These are phyloP conservation scores for Pulveroboletus ravenelii DNA, from an alignment of 768 basidiomycete genomes.

Conservation along the genomic window DNA sequence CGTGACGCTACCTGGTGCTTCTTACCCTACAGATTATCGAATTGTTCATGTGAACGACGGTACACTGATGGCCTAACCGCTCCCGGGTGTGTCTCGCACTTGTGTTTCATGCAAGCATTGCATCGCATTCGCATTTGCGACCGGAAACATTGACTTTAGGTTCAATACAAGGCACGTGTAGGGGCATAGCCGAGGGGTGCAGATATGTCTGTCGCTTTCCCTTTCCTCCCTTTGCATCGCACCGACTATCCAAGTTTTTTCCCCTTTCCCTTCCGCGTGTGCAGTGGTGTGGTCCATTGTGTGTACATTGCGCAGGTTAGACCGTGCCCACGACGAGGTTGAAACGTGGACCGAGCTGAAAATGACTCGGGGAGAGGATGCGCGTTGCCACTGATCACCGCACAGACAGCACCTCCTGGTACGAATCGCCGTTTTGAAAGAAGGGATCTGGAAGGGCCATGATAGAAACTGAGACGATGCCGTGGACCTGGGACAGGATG, in stretches of 20 bases:
- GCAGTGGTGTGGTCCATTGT: neutral
- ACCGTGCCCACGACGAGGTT: too few species aligned
- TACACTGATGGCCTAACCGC: too few species aligned
- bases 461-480: neutral
- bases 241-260: neutral
- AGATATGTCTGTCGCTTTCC: neutral
- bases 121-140: neutral
- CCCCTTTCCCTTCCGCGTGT: neutral
- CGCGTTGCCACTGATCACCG: neutral
- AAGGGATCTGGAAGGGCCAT: neutral
- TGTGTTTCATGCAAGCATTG: neutral
- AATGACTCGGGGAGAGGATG: too few species aligned
- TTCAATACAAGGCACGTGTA: conserved; percentile 8
- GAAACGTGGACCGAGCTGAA: neutral
- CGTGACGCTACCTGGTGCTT: neutral
- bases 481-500: neutral
- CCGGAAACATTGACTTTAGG: conserved; percentile 2
- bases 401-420: neutral
- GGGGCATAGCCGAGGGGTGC: neutral
- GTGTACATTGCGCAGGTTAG: neutral
- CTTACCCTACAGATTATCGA: neutral
- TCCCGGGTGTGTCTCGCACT: neutral
- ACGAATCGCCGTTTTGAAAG: conserved; percentile 6
- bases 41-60: neutral
- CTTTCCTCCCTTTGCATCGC: too few species aligned